Evolutionary conservation across 1,284 basidiomycete species (phyloP).

Genomic region (Meripilus lineatus): DNA sequence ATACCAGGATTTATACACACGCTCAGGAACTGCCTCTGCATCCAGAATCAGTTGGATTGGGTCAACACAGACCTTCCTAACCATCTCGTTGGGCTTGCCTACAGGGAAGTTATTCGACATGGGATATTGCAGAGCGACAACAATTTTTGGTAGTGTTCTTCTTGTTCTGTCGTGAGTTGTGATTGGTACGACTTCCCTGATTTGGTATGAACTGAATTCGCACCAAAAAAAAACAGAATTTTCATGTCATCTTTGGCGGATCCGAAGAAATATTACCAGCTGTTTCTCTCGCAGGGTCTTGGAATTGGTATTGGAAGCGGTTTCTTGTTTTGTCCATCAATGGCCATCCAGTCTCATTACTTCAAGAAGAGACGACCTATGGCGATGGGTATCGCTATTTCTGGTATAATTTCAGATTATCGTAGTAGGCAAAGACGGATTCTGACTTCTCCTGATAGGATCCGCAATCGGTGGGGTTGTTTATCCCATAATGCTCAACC

Average conservation of each 20-base stretch:
- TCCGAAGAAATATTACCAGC: constrained; percentile 11
- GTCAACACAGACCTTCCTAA: constrained; percentile 19
- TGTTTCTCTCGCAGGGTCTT: constrained; percentile 3
- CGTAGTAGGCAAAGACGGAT: constrained; percentile 40
- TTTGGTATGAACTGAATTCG: not conserved
- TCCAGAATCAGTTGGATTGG: constrained; percentile 26
- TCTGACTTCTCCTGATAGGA: constrained; percentile 27
- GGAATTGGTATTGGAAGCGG: not conserved
- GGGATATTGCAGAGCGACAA: constrained; percentile 16
- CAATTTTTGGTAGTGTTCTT: constrained; percentile 15
- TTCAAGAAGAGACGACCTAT: not conserved
- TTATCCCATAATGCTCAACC: constrained; percentile 47
- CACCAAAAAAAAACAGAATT: constrained; percentile 9
- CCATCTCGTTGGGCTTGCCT: constrained; percentile 14
- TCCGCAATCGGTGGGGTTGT: constrained; percentile 29
- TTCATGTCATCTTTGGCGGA: constrained; percentile 22
- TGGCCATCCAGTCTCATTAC: not conserved
- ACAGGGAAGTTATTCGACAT: too few species aligned
- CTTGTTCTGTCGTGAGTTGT: constrained; percentile 16
- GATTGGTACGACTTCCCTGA: not conserved
- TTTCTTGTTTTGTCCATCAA: not conserved
- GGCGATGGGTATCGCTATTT: constrained; percentile 1
- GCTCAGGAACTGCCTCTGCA: constrained; percentile 13
- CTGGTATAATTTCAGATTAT: constrained; percentile 39
- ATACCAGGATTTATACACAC: constrained; percentile 20